Base-by-base conservation (phyloP, 1,284 basidiomycete genomes). In the Cryptococcus neoformans region DNA sequence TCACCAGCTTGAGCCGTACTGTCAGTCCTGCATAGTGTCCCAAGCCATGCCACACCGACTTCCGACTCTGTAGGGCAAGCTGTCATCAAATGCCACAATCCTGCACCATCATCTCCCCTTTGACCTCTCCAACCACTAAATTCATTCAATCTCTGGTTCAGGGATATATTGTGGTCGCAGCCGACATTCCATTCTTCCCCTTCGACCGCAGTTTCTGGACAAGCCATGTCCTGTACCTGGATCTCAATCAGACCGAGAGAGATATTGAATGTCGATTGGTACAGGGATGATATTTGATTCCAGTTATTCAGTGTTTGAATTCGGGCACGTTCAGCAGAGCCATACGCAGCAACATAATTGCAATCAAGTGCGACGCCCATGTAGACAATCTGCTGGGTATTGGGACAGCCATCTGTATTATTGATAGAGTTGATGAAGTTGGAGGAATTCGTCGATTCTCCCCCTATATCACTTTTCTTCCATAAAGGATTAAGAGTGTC, bases 61-160 rank as follows among this genome's bases (percentile, higher is more conserved):
- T 93, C 90, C 9, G 68, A 65, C 52, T 70, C 73, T 5, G 88
- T 88, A 14, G 87, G 85, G 75, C 91, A 92, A 16, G 87, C 87
- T 62, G 87, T 92, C 86, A 94, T 88, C 11, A 96, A 80, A 78
- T 93, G 91, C 89, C 91, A 94, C 35, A 96, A 80, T 1, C 91
- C 92, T 14, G 83, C 84, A 39, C 84, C 83, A 70, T 91, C 89
- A 41, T 80, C 79, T 11, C 49, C 84, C 64, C 86, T 86, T 54
- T 79, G 69, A 0, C 90, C 90, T 59, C 91, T 81, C 92, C 92
- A 95, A 54, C 84, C 79, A 17, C 88, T 90, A 74, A 96, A 94
- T 12, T 85, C 74, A 28, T 87, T 90, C 34, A 95, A 81, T 2
- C 91, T 84, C 51, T 83, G 77, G 68, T 89, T 86, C 57, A 91